These are phyloP conservation scores for Acephala macrosclerotiorum DNA, from an alignment of 2,329 filamentous ascomycete species.

Conservation along the genomic window DNA sequence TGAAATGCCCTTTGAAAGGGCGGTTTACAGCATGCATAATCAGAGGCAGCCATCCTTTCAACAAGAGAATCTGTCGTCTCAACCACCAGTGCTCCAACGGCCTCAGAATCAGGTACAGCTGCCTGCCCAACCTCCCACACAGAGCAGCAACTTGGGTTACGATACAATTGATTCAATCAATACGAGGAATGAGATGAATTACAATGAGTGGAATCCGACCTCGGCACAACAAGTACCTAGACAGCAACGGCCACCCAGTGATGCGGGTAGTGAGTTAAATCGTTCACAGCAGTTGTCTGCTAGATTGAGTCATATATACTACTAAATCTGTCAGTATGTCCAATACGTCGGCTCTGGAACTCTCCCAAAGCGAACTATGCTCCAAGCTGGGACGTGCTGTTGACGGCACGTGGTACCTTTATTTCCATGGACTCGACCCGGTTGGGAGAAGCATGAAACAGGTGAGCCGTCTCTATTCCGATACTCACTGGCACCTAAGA, in stretches of 20 bases:
- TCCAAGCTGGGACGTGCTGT: not conserved
- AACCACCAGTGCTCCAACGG: not conserved
- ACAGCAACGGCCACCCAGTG: not conserved
- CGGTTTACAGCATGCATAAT: not conserved
- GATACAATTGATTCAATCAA: not conserved
- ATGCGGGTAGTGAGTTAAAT: not conserved
- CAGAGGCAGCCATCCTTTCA: not conserved
- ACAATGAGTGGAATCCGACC: not conserved
- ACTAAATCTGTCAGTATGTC: not conserved
- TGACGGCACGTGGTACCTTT: not conserved
- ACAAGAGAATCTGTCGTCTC: not conserved
- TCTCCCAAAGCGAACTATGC: not conserved
- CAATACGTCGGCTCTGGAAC: not conserved
- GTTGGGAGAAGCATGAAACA: not conserved
- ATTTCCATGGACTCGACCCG: not conserved
- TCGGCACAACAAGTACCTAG: not conserved
- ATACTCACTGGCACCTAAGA: no score
- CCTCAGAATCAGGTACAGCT: not conserved
- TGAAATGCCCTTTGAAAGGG: not conserved
- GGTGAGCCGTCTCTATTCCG: not conserved
- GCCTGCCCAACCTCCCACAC: not conserved
- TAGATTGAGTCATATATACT: constrained; percentile 14
- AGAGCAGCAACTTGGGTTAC: not conserved
- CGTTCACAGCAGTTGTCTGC: constrained; percentile 11
- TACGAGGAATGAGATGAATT: not conserved